Base-by-base conservation (phyloP, 352 stramenopile genomes). In the Phytophthora sp. region DNA sequence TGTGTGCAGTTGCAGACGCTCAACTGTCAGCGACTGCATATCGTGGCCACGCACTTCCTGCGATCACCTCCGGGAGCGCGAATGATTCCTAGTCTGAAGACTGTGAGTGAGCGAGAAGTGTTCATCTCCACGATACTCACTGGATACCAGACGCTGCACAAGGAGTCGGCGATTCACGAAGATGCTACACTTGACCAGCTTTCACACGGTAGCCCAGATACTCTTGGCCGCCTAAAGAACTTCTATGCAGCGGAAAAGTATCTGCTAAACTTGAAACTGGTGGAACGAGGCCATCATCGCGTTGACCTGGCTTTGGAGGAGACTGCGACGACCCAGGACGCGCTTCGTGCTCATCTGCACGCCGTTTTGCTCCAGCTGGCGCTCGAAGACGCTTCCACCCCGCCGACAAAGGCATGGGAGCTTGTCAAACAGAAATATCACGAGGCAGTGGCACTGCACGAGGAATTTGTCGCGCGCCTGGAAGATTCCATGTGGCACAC, bases 1-100 rank as follows among this genome's bases (percentile, higher is more conserved):
- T 79, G 77, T 51, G 81, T 92, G 18, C 80, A 79, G 42, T 64
- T 92, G 49, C 79, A 74, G 4, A 92, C 84, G n/a, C 63, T 92
- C 35, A 90, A 89, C 59, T 85, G 73, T 36, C 77, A 91, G 67
- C 81, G 83, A 12, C 68, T 90, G 36, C 73, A 92, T 50, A 66
- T 90, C 44, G 69, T 88, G 23, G 55, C 74, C 21, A 65, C 73
- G 30, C 63, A 88, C 42, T 88, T 86, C 63, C 49, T 90, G 23
- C 49, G 62, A 27, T 57, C 59, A 2, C 16, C 13, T 5, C 11
- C 21, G 7, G 44, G 59, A 15, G 29, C 27, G 1, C 20, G 54
- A 2, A 49, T 72, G 9, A 56, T 85, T 11, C 71, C 71, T 1
- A 61, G 52, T 18, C 31, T 76, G 12, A 66, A 69, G 27, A 30